Base-by-base conservation (phyloP, 768 basidiomycete species). In the Scleroderma bovista region DNA sequence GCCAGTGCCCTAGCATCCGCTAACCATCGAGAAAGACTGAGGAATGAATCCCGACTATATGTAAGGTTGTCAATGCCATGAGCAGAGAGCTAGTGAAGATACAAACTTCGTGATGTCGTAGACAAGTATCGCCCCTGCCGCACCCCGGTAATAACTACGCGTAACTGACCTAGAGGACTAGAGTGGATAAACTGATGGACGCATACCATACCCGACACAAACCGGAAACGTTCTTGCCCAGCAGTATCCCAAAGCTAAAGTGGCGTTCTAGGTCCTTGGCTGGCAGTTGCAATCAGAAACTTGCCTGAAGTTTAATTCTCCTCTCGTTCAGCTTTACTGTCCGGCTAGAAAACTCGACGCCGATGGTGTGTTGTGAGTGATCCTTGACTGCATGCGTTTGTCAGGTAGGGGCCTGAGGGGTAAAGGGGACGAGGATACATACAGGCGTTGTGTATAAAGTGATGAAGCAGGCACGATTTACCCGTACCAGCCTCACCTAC, bases 391-490 rank as follows among this genome's bases (percentile, higher is more conserved):
- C n/a, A n/a, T 46, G 8, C 23, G 47, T 41, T 45, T n/a, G 34
- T 62, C 6, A 60, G 51, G 44, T n/a, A 36, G 15, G 37, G 16
- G 10, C 20, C 36, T 49, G 33, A 41, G 45, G 50, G n/a, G 39
- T 46, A 51, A 36, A 43, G 44, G 39, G 44, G 48, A 49, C 44
- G 48, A 29, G 15, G n/a, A 45, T 46, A 78, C 92, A 57, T 59
- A 96, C 95, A 97, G 51, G 86, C 79, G 67, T 95, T 94, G 70
- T 95, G 91, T 52, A 93, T 91, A 68, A 97, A 98, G 56, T 96
- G 93, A 68, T 97, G 92, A 45, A 99, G 74, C 47, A 98, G 74
- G 68, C 96, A 98, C 19, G 93, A 94, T 78, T 99, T 99, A 34
- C 96, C 96, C 4, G 93, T 89, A 54, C 93, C 95, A 19, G 95